Conservation (phyloP, 176 grass and related monocot species). For the Triticum monococcum region DNA sequence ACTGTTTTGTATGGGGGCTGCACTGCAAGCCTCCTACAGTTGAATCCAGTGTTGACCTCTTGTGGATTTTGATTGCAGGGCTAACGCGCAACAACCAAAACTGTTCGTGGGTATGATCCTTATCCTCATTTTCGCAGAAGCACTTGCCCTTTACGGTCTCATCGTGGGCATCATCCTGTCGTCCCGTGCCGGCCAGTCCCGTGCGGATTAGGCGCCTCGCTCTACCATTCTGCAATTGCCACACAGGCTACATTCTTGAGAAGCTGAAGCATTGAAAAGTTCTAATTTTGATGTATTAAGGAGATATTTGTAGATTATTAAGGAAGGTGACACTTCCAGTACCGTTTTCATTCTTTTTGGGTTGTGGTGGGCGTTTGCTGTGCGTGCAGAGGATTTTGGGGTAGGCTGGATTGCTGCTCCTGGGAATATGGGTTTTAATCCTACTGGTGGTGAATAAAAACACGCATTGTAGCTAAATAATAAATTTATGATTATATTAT, state of each 20-base stretch:
- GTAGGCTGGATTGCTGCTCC: constrained; percentile 41
- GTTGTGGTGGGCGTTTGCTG: constrained; percentile 25
- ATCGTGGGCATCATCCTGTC: constrained; percentile 84
- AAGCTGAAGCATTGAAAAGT: constrained; percentile 26
- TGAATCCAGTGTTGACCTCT: constrained; percentile 1
- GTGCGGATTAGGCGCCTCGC: constrained; percentile 45
- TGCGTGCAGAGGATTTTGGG: constrained; percentile 40
- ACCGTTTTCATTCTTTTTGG: constrained; percentile 28
- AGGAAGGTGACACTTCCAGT: constrained; percentile 40
- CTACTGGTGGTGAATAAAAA: constrained; percentile 53
- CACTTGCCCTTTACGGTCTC: constrained; percentile 70
- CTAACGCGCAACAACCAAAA: constrained; percentile 78
- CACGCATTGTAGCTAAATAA: constrained; percentile 51
- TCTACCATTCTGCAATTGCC: not conserved
- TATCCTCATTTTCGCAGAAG: constrained; percentile 82
- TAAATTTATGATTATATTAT: constrained; percentile 39
- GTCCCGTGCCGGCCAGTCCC: constrained; percentile 74
- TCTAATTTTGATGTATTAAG: constrained; percentile 54
- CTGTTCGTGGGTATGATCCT: constrained; percentile 87
- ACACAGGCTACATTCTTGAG: constrained; percentile 31
- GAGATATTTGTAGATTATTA: constrained; percentile 32
- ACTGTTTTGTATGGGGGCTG: not conserved
- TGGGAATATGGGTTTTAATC: constrained; percentile 32
- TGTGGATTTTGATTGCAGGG: constrained; percentile 29
- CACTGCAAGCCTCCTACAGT: not conserved